phyloP scores from a whole-genome alignment of 2,329 filamentous ascomycete species.

The Talaromyces sp. region DNA sequence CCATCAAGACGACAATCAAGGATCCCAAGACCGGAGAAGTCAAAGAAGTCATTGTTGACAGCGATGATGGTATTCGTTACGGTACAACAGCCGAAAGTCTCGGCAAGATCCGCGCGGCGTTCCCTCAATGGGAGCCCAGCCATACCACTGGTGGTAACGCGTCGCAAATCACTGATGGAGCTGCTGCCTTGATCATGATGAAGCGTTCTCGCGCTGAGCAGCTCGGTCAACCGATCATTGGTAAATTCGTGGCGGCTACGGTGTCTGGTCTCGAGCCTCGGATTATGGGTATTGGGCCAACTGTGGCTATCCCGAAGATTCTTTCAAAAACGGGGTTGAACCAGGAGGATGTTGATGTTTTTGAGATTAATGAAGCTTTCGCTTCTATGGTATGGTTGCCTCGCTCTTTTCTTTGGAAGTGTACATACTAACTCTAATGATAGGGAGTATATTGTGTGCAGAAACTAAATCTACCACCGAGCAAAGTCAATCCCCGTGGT shows the following conservation, averaged over 20 bases:
- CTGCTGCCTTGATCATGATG: slow-evolving; percentile 89
- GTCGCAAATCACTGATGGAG: slow-evolving; percentile 86
- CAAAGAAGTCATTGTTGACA: slow-evolving; percentile 70
- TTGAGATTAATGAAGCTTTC: slow-evolving; percentile 78
- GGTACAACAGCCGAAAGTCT: slow-evolving; percentile 80
- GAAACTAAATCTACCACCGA: slow-evolving; percentile 70
- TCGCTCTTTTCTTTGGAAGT: neutral
- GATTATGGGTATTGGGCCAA: slow-evolving; percentile 89
- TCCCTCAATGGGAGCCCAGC: slow-evolving; percentile 70
- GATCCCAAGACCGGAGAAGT: slow-evolving; percentile 84
- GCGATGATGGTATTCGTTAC: slow-evolving; percentile 79
- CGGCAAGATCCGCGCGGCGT: slow-evolving; percentile 78
- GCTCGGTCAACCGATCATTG: slow-evolving; percentile 78
- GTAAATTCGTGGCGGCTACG: slow-evolving; percentile 81
- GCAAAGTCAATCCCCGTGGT: slow-evolving; percentile 93
- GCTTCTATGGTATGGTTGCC: slow-evolving; percentile 53
- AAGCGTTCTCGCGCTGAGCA: slow-evolving; percentile 79
- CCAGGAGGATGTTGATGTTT: slow-evolving; percentile 39
- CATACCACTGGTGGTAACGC: slow-evolving; percentile 91
- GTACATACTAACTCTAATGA: slow-evolving; percentile 16
- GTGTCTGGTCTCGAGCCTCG: slow-evolving; percentile 81
- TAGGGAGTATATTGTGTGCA: slow-evolving; percentile 85
- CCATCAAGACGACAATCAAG: slow-evolving; percentile 75
- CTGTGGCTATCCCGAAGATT: slow-evolving; percentile 86
- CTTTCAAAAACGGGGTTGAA: slow-evolving; percentile 74